Conservation (phyloP, 495 filamentous ascomycete species). For the Opeltia flavorubescens region DNA sequence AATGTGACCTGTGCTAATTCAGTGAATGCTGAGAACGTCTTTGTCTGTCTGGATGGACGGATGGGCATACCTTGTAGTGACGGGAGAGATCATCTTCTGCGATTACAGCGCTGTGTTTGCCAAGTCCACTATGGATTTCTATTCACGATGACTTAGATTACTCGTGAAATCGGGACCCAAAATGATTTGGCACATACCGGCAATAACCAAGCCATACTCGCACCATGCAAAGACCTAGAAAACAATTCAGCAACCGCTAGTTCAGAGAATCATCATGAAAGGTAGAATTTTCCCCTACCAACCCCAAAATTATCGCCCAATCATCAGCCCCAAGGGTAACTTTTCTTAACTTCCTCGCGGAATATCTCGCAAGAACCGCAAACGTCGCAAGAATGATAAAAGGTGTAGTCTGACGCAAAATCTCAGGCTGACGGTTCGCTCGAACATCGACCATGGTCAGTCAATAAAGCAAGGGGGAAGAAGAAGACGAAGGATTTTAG, state of each 20-base stretch:
- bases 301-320: not conserved
- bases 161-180: not conserved
- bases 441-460: not conserved
- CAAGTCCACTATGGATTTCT: conserved; percentile 23
- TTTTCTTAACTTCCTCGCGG: not conserved
- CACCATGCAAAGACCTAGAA: not conserved
- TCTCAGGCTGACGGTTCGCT: conserved; percentile 1
- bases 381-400: not conserved
- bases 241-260: not conserved
- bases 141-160: conserved; percentile 7
- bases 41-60: not conserved
- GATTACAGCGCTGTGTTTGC: conserved; percentile 23
- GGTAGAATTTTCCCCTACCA: not conserved
- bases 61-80: conserved; percentile 20
- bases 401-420: not conserved
- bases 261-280: not conserved
- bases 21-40: not conserved
- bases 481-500: not conserved
- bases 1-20: not conserved
- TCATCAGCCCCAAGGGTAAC: not conserved
- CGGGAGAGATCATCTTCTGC: conserved; percentile 17
- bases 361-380: not conserved
- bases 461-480: not conserved
- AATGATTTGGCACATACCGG: not conserved
- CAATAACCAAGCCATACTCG: not conserved